Evolutionary conservation across 2,329 filamentous ascomycete species (phyloP).

Genomic region (Nothophaeocryptopus gaeumannii): DNA sequence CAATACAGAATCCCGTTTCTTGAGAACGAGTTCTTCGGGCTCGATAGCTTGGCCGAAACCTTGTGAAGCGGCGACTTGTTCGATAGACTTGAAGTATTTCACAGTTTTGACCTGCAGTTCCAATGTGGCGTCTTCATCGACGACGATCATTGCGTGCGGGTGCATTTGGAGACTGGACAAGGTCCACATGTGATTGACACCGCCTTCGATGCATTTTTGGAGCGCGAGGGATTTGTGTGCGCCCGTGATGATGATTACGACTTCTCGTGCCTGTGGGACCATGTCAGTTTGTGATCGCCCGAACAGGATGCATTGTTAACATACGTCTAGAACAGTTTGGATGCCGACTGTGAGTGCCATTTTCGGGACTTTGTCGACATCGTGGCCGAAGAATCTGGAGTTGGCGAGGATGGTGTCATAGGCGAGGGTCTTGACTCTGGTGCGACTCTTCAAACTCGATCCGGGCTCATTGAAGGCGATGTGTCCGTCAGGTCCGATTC

Average conservation of each 20-base stretch:
- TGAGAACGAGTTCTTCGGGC: conserved; percentile 29
- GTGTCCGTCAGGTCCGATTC: conserved; percentile 82
- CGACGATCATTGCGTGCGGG: conserved; percentile 76
- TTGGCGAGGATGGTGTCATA: conserved; percentile 86
- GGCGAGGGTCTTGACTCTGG: conserved; percentile 80
- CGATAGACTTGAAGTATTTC: conserved; percentile 51
- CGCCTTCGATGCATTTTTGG: conserved; percentile 76
- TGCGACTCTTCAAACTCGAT: conserved; percentile 72
- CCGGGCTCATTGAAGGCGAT: conserved; percentile 91
- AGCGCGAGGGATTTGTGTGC: conserved; percentile 77
- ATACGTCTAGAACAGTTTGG: conserved; percentile 71
- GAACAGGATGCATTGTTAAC: conserved; percentile 15
- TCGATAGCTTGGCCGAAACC: conserved; percentile 47
- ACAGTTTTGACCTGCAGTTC: conserved; percentile 48
- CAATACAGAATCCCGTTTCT: conserved; percentile 37
- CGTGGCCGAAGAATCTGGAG: conserved; percentile 76
- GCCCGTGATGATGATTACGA: conserved; percentile 78
- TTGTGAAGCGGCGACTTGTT: conserved; percentile 44
- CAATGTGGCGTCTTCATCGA: conserved; percentile 67
- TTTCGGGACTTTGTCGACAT: conserved; percentile 69
- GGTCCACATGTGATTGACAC: conserved; percentile 89
- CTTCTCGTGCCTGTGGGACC: conserved; percentile 61
- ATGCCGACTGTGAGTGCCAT: conserved; percentile 85
- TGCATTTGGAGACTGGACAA: conserved; percentile 78
- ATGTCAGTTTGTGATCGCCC: conserved; percentile 3